Base-by-base conservation (phyloP, 495 filamentous ascomycete genomes). In the Diplogelasinospora grovesii region DNA sequence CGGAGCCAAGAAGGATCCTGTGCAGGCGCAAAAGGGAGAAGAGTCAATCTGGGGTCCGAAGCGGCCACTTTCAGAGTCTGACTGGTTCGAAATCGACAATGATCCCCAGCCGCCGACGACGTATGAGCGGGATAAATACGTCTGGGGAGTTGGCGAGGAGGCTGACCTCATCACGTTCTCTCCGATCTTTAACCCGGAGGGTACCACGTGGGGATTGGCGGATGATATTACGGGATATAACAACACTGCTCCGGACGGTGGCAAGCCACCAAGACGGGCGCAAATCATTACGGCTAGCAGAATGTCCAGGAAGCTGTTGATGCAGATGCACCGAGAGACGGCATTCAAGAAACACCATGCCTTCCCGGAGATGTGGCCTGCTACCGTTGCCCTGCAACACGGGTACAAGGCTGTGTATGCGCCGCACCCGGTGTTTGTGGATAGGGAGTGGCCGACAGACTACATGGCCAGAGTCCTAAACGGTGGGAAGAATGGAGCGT, bases 301-400 rank as follows among this genome's bases (percentile, higher is more conserved):
- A 14, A 79, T 96, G 46, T 93, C 86, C 10, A 79, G 82, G 40
- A 79, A 84, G 25, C 75, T 98, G 2, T 76, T 98, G 22, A 57
- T 70, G 30, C 81, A 80, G 16, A 98, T 98, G 92, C 92, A 98
- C 66, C 72, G 75, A 39, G 89, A 95, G 55, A 94, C 85, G 16
- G 75, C 75, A 2, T 73, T 85, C 50, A 71, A 81, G 38, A 85
- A 83, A 36, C 90, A 90, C 63, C 83, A 82, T 48, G 89, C 92
- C 65, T 97, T 95, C 66, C 84, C 86, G 0, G 92, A 98, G 60
- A 96, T 96, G 89, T 96, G 85, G 85, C 83, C 89, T 1, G 83
- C 83, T 13, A 86, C 84, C 0, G 73, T 79, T 4, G 85, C 89
- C 6, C 71, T 98, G 3, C 93, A 97, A 38, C 92, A 97, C 56